A percentile compares a stretch with the other conserved stretches of the same genome.
These are phyloP conservation scores for Candida orba DNA, from an alignment of 805 yeast genomes.

Conservation along the genomic window DNA sequence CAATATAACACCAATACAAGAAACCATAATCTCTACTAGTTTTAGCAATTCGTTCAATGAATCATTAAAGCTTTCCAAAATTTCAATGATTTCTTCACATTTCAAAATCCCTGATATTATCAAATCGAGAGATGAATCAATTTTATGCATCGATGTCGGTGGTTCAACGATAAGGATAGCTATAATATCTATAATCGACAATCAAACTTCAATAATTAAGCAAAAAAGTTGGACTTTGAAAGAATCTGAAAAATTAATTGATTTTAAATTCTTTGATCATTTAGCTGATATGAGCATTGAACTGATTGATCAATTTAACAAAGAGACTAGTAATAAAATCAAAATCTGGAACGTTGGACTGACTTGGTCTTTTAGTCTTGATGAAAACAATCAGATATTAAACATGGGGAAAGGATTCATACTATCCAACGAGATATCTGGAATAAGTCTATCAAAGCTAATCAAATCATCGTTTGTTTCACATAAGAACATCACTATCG, in stretches of 20 bases:
- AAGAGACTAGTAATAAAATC: neutral
- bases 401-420: conserved; percentile 58
- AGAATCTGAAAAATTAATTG: conserved; percentile 30
- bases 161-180: conserved; percentile 45
- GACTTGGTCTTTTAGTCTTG: conserved; percentile 43
- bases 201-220: neutral
- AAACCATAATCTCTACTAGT: neutral
- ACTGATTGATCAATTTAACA: neutral
- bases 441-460: conserved; percentile 36
- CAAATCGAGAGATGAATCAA: neutral
- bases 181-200: neutral
- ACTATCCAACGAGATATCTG: conserved; percentile 31
- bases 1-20: neutral
- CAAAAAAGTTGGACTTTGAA: conserved; percentile 10
- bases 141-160: conserved; percentile 44
- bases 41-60: neutral
- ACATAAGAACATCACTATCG: conserved; percentile 21
- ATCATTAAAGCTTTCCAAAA: neutral
- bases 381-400: conserved; percentile 33
- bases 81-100: conserved; percentile 13
- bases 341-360: conserved; percentile 30
- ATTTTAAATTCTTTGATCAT: conserved; percentile 34
- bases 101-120: conserved; percentile 1
- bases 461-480: conserved; percentile 29
- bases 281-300: conserved; percentile 25